Evolutionary conservation across 2,329 filamentous ascomycete genomes (phyloP).

Genomic region (Cladophialophora carrionii): DNA sequence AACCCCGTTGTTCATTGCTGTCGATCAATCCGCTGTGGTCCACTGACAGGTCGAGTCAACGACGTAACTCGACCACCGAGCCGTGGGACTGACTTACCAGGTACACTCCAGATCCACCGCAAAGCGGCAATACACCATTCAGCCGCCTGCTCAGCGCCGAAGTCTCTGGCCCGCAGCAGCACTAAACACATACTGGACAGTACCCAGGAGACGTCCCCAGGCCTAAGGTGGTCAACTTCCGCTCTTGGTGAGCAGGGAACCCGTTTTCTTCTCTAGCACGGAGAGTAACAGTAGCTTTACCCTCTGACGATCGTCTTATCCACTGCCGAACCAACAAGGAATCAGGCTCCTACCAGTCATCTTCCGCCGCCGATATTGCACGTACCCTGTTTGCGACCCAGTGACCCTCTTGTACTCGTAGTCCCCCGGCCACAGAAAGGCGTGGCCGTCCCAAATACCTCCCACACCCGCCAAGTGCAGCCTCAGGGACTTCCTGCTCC

Average conservation of each 20-base stretch:
- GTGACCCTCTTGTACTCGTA: constrained; percentile 10
- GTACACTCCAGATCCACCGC: constrained; percentile 4
- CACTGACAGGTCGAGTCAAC: constrained; percentile 8
- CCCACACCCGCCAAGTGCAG: constrained; percentile 13
- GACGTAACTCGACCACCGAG: constrained; percentile 19
- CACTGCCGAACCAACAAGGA: constrained; percentile 10
- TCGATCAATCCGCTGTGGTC: constrained; percentile 26
- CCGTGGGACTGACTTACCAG: constrained; percentile 16
- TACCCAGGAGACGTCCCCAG: constrained; percentile 6
- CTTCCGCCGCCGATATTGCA: constrained; percentile 6
- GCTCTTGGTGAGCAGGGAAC: constrained; percentile 11
- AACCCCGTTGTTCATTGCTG: constrained; percentile 18
- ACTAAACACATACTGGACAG: constrained; percentile 4
- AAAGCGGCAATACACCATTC: constrained; percentile 9
- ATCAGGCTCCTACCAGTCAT: constrained; percentile 11
- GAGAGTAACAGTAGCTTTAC: constrained; percentile 15
- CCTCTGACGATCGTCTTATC: constrained; percentile 24
- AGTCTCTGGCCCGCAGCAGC: neutral
- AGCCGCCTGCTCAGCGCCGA: constrained; percentile 1
- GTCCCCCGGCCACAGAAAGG: constrained; percentile 1
- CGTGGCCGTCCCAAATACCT: constrained; percentile 16
- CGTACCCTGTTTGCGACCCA: constrained; percentile 4
- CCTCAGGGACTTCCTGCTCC: constrained; percentile 12
- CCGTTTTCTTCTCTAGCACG: constrained; percentile 9
- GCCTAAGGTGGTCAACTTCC: constrained; percentile 1